phyloP scores from a whole-genome alignment of 129 eudicot genomes.

The Centella asiatica region DNA sequence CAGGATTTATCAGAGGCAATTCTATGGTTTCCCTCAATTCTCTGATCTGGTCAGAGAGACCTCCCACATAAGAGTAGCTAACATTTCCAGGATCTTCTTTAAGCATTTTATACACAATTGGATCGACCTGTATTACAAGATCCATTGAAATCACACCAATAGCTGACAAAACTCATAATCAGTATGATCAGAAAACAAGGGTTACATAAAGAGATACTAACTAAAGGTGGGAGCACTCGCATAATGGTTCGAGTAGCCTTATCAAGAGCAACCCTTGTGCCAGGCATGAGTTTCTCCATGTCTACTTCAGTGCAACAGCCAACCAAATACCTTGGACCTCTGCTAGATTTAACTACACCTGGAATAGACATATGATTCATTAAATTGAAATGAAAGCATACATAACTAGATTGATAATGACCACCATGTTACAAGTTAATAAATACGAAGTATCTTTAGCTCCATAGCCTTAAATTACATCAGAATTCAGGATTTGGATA shows the following conservation, averaged over 20 bases:
- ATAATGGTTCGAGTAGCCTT: constrained; percentile 94
- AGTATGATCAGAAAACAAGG: not conserved
- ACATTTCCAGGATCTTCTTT: constrained; percentile 98
- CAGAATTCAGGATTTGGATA: too few relatives aligned
- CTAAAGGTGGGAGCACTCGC: constrained; percentile 99
- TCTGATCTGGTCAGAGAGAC: constrained; percentile 89
- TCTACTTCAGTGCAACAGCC: constrained; percentile 98
- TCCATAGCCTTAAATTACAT: too few relatives aligned
- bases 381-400: not conserved
- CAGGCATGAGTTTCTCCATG: constrained; percentile 86
- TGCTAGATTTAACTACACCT: constrained; percentile 97
- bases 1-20: constrained; percentile 97
- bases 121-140: constrained; percentile 59
- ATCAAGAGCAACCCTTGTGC: constrained; percentile 95
- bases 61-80: constrained; percentile 97
- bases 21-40: constrained; percentile 95
- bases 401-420: too few relatives aligned
- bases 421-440: too few relatives aligned
- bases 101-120: constrained; percentile 94
- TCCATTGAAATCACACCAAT: too few relatives aligned
- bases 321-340: constrained; percentile 98
- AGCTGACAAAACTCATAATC: not conserved
- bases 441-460: too few relatives aligned
- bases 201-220: constrained; percentile 19
- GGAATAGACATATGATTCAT: constrained; percentile 16